Conservation (phyloP, 2,329 filamentous ascomycete species). For the Emydomyces testavorans region DNA sequence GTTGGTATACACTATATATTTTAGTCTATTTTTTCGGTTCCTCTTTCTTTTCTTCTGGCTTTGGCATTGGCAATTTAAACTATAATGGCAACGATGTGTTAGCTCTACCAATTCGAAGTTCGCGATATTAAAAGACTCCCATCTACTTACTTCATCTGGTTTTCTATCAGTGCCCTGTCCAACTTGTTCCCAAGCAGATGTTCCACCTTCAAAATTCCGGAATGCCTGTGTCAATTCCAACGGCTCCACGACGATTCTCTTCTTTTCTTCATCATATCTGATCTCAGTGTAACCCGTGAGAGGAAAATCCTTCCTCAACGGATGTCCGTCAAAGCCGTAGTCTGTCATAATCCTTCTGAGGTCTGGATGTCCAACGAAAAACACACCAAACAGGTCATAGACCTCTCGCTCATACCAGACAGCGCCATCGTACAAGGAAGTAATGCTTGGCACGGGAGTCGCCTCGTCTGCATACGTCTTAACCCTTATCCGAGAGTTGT, state of each 20-base stretch:
- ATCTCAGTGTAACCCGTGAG: slow-evolving; percentile 97
- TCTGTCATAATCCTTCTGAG: slow-evolving; percentile 97
- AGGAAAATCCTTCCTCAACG: slow-evolving; percentile 93
- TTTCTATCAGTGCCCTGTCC: slow-evolving; percentile 63
- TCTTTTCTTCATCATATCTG: slow-evolving; percentile 98
- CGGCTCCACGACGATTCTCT: slow-evolving; percentile 95
- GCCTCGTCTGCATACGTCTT: slow-evolving; percentile 99
- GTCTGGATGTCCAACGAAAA: slow-evolving; percentile 92
- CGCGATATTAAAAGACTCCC: background rate
- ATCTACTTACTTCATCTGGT: slow-evolving; percentile 52
- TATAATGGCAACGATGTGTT: slow-evolving; percentile 22
- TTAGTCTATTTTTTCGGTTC: slow-evolving; percentile 74
- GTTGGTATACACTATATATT: slow-evolving; percentile 15
- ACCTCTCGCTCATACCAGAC: slow-evolving; percentile 99
- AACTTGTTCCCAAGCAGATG: slow-evolving; percentile 59
- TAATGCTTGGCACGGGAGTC: slow-evolving; percentile 81
- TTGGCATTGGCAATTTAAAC: slow-evolving; percentile 91
- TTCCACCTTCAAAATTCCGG: slow-evolving; percentile 92
- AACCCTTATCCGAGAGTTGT: slow-evolving; percentile 92
- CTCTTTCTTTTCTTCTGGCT: slow-evolving; percentile 84
- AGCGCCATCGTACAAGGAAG: slow-evolving; percentile 77
- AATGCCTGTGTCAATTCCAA: slow-evolving; percentile 96
- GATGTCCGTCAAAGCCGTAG: slow-evolving; percentile 97
- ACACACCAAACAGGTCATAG: slow-evolving; percentile 94
- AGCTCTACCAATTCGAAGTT: background rate